Evolutionary conservation across 2,329 filamentous ascomycete species (phyloP), one percentile per base, ranked within the genome.

Genomic region (Ceratocystis ficicola): DNA sequence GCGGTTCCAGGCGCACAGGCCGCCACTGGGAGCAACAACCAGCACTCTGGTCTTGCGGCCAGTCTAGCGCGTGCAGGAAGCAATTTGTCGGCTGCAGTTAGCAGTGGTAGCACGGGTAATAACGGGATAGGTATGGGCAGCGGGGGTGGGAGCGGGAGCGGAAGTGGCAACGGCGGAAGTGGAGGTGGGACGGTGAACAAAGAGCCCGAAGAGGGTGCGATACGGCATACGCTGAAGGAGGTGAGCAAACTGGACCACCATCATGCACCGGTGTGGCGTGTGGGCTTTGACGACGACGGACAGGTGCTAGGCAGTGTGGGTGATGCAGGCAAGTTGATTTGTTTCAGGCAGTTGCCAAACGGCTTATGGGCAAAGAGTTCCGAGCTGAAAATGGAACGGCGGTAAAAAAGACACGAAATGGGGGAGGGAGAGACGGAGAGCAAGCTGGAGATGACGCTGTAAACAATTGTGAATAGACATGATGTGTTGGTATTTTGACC

Each of bases 261-360:
- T 72, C 81, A 84, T 62, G 86, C 84, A 20, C 87, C 87, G 1
- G 86, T 90, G 1, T 93, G 88, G 88, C 79, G 87, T 25, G 84
- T 92, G 1, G 82, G 82, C 0, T 93, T 91, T 70, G 83, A 86
- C 70, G 80, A 82, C 65, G 79, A 84, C 76, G 87, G 87, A 3
- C 87, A 90, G 73, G 81, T 92, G 12, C 77, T 93, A 6, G 85
- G 88, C 1, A 88, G 86, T 50, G 88, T 88, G 1, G 88, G 88
- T 2, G 89, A 93, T 69, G 88, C 92, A 73, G 89, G 87, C 10
- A 83, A 79, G 72, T 72, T 87, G 67, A 75, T 85, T 70, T 83
- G 84, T 68, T 86, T 84, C 72, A 79, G 84, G 15, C 83, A 86
- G 73, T 79, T 77, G 52, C 81, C 83, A 0, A 79, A 80, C 67